Evolutionary conservation across 2,329 filamentous ascomycete genomes (phyloP), one percentile per base, ranked within the genome.

Genomic region (Fusarium sarcochroum): DNA sequence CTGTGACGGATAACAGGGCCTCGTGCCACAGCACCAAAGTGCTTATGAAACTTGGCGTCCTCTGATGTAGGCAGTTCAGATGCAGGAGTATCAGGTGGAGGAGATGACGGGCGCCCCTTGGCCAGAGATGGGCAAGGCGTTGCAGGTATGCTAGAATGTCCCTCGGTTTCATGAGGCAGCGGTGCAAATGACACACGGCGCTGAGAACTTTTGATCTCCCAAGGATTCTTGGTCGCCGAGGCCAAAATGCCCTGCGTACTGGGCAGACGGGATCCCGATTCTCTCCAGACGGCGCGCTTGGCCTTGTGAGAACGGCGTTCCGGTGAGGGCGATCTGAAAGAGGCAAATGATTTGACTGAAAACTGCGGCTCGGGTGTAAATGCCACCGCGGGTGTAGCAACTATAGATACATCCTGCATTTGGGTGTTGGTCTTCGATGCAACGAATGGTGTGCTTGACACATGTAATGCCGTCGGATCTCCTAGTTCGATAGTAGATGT

Each of bases 291-390:
- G n/a, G 44, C 53, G 40, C 37, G 50, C 17, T 54, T 66, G 8
- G 38, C 54, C 63, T 58, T 44, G 25, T 63, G 67, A 27, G 71
- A 63, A 15, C 65, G 68, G n/a, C 70, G 77, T 40, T 81, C 78
- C 1, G 85, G 83, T 0, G 85, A 85, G 1, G 84, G 82, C 1
- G 83, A 83, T 70, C 85, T 82, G 71, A 87, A 87, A 2, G 82
- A 81, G 2, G 83, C 80, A 70, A 88, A 87, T 1, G 85, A 81
- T 63, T 84, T 86, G 68, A 86, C 79, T 0, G 82, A 82, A 30
- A 86, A 78, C 6, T 81, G 81, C 15, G 83, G 80, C 49, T 86
- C 83, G 7, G 84, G 82, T 1, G 83, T 84, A 3, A 78, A 76
- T 32, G 79, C 30, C 7, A 57, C 50, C 18, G 21, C 20, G 6